Evolutionary conservation across 139 green algal species (phyloP).

Genomic region (Protoeuglena noctilucae): DNA sequence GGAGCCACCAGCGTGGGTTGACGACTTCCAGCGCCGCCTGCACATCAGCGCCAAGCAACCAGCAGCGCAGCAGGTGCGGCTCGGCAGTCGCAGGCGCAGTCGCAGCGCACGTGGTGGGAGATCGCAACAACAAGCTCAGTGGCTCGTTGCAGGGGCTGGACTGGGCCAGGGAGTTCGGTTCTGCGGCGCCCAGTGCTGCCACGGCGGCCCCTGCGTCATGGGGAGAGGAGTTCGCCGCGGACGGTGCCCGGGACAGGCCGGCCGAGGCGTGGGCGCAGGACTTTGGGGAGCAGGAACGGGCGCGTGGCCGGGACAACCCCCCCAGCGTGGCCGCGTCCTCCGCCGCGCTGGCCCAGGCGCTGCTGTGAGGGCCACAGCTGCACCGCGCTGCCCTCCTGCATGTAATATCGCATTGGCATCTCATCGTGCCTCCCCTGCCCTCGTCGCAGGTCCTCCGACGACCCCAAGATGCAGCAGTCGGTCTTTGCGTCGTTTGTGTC

Average conservation of each 20-base stretch:
- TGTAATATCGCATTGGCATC: not conserved
- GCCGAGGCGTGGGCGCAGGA: slow-evolving; percentile 1
- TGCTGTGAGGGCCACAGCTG: not conserved
- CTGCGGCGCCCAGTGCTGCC: slow-evolving; percentile 5
- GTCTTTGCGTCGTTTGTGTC: slow-evolving; percentile 90
- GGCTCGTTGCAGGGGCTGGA: not conserved
- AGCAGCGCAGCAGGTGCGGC: not conserved
- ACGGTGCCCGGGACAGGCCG: slow-evolving; percentile 11
- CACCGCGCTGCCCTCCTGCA: not conserved
- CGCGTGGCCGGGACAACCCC: not conserved
- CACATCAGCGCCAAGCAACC: not conserved
- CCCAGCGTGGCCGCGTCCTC: not conserved
- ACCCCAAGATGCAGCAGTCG: slow-evolving; percentile 73
- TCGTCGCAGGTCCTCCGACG: not conserved
- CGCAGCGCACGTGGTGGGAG: not conserved
- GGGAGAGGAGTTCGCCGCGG: slow-evolving; percentile 26
- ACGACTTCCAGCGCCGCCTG: slow-evolving; percentile 18
- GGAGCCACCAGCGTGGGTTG: slow-evolving; percentile 26
- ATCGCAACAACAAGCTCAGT: not conserved
- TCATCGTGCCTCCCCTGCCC: slow-evolving; percentile 3
- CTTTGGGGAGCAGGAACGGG: slow-evolving; percentile 2
- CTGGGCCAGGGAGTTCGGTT: slow-evolving; percentile 13
- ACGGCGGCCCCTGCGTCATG: slow-evolving; percentile 3
- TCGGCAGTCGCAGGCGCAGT: not conserved
- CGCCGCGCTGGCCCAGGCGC: not conserved